Conservation (phyloP, 106 monocot species). For the Posidonia australis region DNA sequence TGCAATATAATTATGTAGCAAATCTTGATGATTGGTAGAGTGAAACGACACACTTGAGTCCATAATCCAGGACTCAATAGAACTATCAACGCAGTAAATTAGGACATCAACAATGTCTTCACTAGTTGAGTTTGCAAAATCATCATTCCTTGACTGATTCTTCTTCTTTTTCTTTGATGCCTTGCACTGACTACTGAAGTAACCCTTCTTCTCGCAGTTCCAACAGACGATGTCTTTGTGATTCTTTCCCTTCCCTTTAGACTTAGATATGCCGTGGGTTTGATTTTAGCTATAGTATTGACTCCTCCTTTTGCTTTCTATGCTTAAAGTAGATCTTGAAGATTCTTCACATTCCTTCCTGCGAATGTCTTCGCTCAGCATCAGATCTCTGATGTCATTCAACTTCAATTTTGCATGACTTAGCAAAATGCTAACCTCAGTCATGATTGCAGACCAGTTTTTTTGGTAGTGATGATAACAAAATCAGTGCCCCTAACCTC, state of each 20-base stretch:
- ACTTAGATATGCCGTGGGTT: too few species aligned
- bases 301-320: neutral
- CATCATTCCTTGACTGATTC: neutral
- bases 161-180: neutral
- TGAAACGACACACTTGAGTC: neutral
- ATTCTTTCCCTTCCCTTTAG: neutral
- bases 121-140: neutral
- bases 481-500: neutral
- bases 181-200: too few species aligned
- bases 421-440: neutral
- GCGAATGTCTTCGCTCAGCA: neutral
- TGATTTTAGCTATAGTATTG: neutral
- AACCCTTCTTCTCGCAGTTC: neutral
- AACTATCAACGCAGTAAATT: neutral
- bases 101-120: neutral
- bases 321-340: too few species aligned
- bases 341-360: too few species aligned
- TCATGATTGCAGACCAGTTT: constrained; percentile 4
- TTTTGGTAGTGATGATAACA: neutral
- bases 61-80: neutral
- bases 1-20: neutral
- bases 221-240: neutral
- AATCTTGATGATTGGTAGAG: neutral
- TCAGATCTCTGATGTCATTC: neutral
- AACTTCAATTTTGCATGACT: neutral